Evolutionary conservation across 345 rosid genomes (phyloP), one percentile per base, ranked within the genome.

Genomic region (Streptanthus diversifolius): DNA sequence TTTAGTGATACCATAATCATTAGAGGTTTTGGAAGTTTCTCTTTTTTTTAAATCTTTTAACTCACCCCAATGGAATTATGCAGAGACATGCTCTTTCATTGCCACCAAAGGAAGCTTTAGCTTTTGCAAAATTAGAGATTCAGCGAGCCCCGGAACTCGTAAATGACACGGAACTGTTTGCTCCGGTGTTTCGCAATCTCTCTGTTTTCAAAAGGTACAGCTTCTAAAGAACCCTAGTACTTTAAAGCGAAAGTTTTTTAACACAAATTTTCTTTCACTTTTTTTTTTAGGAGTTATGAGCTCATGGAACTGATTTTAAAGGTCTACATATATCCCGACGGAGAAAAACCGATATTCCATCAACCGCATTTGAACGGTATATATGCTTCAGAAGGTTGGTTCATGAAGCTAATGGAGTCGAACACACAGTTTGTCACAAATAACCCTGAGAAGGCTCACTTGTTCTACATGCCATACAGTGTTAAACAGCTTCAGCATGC

Each of bases 341-440:
- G 98, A 19, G 69, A 81, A 22, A 85, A 75, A 75, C 98, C 97
- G 0, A 78, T 93, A 63, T 93, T 90, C 71, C 98, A 88, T 70
- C 18, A 70, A 10, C 98, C 98, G 25, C 81, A 82, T 71, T 91
- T 93, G 12, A 41, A 21, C 15, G 98, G 97, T 51, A 91, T 89
- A 32, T 93, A 93, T 73, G 97, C 98, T 17, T 93, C 98, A 17
- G 97, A 93, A 81, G 98, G 98, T 71, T 91, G 97, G 98, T 93
- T 92, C 84, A 87, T 92, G 95, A 90, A 79, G 82, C 82, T 83
- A 69, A 83, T 90, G 86, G 85, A 87, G 74, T 85, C 36, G n/a
- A 91, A 80, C 86, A 84, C 66, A 72, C 82, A 83, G 76, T 93
- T 90, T 73, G 86, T 85, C 37, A 87, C 97, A 11, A 80, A 74